phyloP scores from a whole-genome alignment of 1,284 basidiomycete genomes.

The Athelia psychrophila region DNA sequence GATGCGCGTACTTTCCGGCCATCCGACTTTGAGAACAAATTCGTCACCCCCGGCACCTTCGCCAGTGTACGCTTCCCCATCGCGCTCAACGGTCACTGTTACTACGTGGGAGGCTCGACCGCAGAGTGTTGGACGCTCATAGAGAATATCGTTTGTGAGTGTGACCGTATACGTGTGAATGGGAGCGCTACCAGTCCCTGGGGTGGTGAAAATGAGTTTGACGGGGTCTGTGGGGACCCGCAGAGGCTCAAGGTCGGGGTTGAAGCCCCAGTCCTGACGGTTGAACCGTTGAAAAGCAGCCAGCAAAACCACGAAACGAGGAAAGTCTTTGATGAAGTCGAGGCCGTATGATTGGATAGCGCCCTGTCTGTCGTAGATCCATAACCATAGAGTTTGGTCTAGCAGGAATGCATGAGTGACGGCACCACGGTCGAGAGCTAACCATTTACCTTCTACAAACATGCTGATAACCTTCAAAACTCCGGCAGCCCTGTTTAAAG shows the following conservation, averaged over 20 bases:
- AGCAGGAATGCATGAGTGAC: too few relatives aligned
- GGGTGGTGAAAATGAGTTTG: conserved; percentile 10
- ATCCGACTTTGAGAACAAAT: too few relatives aligned
- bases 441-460: too few relatives aligned
- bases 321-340: conserved; percentile 25
- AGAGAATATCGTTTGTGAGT: too few relatives aligned
- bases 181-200: conserved; percentile 3
- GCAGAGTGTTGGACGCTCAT: too few relatives aligned
- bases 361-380: conserved; percentile 24
- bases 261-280: conserved; percentile 24
- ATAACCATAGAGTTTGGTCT: too few relatives aligned
- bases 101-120: conserved; percentile 14
- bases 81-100: conserved; percentile 1
- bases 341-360: conserved; percentile 22
- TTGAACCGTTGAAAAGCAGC: conserved; percentile 26
- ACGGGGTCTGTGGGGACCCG: conserved; percentile 12
- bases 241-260: neutral
- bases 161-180: too few relatives aligned
- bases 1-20: conserved; percentile 11
- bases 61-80: neutral
- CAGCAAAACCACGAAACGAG: conserved; percentile 27
- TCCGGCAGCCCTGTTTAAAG: too few relatives aligned
- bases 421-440: too few relatives aligned
- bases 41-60: too few relatives aligned
- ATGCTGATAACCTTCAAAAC: too few relatives aligned